Percentiles rank a stretch among this genome's conserved stretches.
phyloP scores from a whole-genome alignment of 495 filamentous ascomycete genomes.

The Chaetomium tenue region DNA sequence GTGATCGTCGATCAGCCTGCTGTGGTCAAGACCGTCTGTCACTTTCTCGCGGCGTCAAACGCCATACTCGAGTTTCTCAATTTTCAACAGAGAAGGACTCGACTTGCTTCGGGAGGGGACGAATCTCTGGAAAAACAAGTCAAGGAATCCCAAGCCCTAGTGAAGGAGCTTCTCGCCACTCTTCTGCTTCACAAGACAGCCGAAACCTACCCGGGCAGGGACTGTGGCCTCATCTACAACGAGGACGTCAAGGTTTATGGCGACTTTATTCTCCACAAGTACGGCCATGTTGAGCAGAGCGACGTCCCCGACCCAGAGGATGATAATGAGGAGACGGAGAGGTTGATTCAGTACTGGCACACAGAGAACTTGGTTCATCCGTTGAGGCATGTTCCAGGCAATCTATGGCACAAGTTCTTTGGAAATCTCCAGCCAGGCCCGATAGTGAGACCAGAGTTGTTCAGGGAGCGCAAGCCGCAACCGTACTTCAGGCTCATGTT shows the following conservation, averaged over 20 bases:
- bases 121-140: conserved; percentile 18
- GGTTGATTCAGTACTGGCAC: conserved; percentile 16
- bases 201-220: conserved; percentile 19
- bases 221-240: conserved; percentile 15
- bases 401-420: conserved; percentile 28
- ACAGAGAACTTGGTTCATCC: conserved; percentile 13
- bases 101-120: conserved; percentile 22
- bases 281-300: conserved; percentile 1
- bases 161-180: conserved; percentile 8
- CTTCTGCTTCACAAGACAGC: conserved; percentile 18
- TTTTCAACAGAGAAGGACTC: conserved; percentile 12
- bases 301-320: conserved; percentile 6
- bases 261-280: conserved; percentile 16
- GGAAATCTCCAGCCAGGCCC: conserved; percentile 9
- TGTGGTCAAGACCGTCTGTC: conserved; percentile 16
- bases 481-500: conserved; percentile 10
- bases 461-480: conserved; percentile 7
- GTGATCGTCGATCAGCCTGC: conserved; percentile 13
- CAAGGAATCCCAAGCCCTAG: conserved; percentile 17
- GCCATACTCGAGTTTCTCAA: conserved; percentile 20
- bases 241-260: conserved; percentile 16
- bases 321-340: conserved; percentile 6
- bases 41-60: conserved; percentile 20
- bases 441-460: conserved; percentile 8
- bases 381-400: conserved; percentile 24